A percentile compares a stretch with the other conserved stretches of the same genome.
Evolutionary conservation across 805 yeast genomes (phyloP).

Genomic region (Kodamaea kakaduensis): DNA sequence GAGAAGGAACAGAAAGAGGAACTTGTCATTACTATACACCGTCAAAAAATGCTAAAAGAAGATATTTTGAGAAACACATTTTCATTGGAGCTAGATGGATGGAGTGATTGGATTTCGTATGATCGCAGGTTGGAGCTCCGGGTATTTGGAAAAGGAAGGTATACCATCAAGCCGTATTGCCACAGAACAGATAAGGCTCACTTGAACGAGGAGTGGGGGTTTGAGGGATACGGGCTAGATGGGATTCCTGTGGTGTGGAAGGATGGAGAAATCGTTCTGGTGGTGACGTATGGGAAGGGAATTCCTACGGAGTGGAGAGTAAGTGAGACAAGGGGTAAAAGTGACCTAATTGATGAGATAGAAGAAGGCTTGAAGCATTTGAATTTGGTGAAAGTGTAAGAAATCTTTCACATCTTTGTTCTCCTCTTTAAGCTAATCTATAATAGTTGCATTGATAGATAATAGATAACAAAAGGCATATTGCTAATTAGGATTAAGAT

Average conservation of each 20-base stretch:
- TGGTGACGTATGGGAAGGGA: constrained; percentile 3
- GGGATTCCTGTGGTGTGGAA: constrained; percentile 7
- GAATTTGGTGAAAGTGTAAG: no score
- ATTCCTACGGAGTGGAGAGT: constrained; percentile 2
- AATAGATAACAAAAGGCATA: no score
- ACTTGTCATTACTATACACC: constrained; percentile 12
- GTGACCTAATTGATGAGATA: no score
- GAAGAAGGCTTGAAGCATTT: no score
- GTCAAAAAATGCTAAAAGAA: constrained; percentile 22
- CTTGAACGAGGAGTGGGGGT: not conserved
- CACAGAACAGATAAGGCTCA: not conserved
- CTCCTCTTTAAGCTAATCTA: no score
- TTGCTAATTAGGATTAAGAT: no score
- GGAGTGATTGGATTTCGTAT: constrained; percentile 33
- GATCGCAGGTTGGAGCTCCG: constrained; percentile 41
- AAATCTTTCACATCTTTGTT: no score
- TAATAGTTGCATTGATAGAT: no score
- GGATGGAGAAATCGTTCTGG: constrained; percentile 5
- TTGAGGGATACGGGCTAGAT: constrained; percentile 3
- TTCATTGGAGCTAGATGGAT: constrained; percentile 4
- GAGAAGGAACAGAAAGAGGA: no score
- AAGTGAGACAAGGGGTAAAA: constrained; percentile 3
- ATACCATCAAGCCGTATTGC: constrained; percentile 6
- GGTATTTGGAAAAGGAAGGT: constrained; percentile 7
- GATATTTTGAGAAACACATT: constrained; percentile 9